Conservation (phyloP, 1,284 basidiomycete species). For the Schizopora paradoxa region DNA sequence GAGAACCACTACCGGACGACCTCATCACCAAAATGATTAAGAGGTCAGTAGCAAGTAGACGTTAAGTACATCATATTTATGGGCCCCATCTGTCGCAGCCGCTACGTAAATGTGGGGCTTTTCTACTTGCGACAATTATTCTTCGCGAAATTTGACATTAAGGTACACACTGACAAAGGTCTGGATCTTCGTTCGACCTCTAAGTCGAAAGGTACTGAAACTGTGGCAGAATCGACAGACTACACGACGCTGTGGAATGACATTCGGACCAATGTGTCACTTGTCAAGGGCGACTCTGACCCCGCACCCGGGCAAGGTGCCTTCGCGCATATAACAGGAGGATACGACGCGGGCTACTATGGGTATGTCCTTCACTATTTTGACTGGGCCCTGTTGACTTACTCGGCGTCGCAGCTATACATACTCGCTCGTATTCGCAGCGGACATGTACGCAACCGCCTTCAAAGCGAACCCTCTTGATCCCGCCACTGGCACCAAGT, state of each 20-base stretch:
- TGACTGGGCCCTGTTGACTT: too few species aligned
- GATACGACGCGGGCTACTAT: constrained; percentile 79
- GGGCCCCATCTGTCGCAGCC: constrained; percentile 41
- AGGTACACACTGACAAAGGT: constrained; percentile 70
- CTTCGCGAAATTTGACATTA: constrained; percentile 76
- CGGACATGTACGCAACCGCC: constrained; percentile 78
- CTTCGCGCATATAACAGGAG: constrained; percentile 69
- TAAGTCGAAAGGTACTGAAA: too few species aligned
- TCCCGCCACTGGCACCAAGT: constrained; percentile 47
- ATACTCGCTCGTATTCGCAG: constrained; percentile 70
- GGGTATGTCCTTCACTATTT: constrained; percentile 40
- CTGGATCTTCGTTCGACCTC: constrained; percentile 8
- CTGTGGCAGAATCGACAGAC: constrained; percentile 46
- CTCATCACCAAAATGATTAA: constrained; percentile 75
- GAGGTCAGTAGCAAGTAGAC: constrained; percentile 40
- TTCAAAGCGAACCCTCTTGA: constrained; percentile 74
- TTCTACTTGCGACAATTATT: constrained; percentile 79
- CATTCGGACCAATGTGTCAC: constrained; percentile 58
- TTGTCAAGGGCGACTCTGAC: constrained; percentile 54
- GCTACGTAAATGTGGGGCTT: constrained; percentile 75
- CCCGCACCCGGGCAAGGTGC: constrained; percentile 63
- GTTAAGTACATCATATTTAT: too few species aligned
- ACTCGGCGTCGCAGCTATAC: constrained; percentile 42
- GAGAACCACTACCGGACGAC: constrained; percentile 67
- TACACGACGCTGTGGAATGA: constrained; percentile 73